Conservation (phyloP, 192 early-diverging fungal genomes). For the Podila clonocystis region DNA sequence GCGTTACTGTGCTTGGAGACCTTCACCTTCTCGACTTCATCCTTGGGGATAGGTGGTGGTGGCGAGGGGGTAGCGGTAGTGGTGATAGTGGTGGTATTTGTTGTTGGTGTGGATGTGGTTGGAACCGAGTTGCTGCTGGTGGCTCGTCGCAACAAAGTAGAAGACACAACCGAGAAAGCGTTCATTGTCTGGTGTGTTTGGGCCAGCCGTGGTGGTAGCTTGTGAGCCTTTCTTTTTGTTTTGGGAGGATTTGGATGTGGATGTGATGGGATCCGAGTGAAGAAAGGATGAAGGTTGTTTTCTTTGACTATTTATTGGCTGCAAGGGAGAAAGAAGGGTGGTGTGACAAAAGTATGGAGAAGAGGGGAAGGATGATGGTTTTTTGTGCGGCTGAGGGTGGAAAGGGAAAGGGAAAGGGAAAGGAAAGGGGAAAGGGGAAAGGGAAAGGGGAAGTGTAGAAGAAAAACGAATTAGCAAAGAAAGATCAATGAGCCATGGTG, state of each 20-base stretch:
- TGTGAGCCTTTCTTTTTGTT: background rate
- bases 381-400: background rate
- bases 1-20: slow-evolving; percentile 26
- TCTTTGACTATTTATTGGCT: too few relatives aligned
- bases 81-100: slow-evolving; percentile 9
- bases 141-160: slow-evolving; percentile 22
- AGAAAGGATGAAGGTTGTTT: background rate
- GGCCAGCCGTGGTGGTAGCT: background rate
- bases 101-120: background rate
- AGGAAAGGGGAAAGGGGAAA: slow-evolving; percentile 3
- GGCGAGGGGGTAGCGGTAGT: background rate
- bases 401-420: slow-evolving; percentile 1
- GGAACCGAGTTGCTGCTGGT: slow-evolving; percentile 5
- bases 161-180: slow-evolving; percentile 38
- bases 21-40: background rate
- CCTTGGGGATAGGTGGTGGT: background rate
- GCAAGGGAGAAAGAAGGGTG: background rate
- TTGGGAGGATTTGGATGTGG: background rate
- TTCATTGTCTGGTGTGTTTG: slow-evolving; percentile 10
- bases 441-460: too few relatives aligned
- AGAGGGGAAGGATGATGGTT: slow-evolving; percentile 4
- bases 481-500: background rate
- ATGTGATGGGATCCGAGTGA: background rate
- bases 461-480: background rate
- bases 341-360: slow-evolving; percentile 1